Evolutionary conservation across 1,284 basidiomycete genomes (phyloP), one percentile per base, ranked within the genome.

Genomic region (Moniliophthora roreri): DNA sequence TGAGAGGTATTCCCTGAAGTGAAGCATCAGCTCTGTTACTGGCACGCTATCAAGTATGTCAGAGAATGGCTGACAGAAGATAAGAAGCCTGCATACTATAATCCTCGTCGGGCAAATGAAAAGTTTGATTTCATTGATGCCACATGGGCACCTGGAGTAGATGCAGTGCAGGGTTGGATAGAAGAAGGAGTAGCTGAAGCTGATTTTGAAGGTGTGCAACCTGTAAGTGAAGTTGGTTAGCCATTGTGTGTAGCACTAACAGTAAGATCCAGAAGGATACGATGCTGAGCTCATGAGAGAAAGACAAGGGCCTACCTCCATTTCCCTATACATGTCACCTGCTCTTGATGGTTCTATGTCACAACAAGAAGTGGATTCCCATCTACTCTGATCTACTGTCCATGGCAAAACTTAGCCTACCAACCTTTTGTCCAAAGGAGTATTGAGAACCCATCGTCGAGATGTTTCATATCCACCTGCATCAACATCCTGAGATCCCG

Each of bases 21-120:
- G 13, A 55, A 55, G 37, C 56, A 58, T 28, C 56, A 55, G 28
- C 46, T 55, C 3, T 58, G 56, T 45, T 58, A 52, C 41, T 54
- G 53, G 53, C 53, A 54, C 28, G 48, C 40, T 9, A 36, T 54
- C 13, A 7, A 35, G 8, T 52, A 52, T 20, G 24, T 49, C 21
- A 38, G 40, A 21, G 26, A 54, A n/a, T 46, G 54, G 13, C 42
- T 55, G 0, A 36, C 26, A 3, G 53, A 50, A 21, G 42, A 49
- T 32, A 38, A 41, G 11, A 39, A 48, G 15, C 53, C 48, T 8
- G 49, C 42, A 2, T 28, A 48, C 8, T 54, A 54, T 44, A 48
- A 54, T 44, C 52, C 52, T 16, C 28, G 50, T 38, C 16, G 21
- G 5, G 48, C 48, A 40, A 41, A 58, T 20, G 4, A 32, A 13